These are phyloP conservation scores for Agastache rugosa DNA, from an alignment of 257 asterid genomes.

Conservation along the genomic window DNA sequence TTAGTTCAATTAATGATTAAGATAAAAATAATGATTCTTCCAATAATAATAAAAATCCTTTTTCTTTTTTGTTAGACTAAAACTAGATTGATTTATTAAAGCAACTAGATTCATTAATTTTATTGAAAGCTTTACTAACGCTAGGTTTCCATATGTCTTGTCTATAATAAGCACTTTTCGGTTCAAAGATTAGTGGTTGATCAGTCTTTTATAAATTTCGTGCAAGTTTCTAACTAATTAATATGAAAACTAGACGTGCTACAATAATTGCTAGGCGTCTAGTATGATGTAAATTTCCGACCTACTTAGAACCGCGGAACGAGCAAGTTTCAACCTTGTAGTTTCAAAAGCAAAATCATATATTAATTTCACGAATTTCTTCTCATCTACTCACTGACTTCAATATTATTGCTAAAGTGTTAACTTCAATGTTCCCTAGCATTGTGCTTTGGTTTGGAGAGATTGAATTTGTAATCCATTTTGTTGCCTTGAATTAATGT, in stretches of 20 bases:
- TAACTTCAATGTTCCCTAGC: too few relatives aligned
- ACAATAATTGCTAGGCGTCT: not conserved
- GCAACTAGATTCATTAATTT: not conserved
- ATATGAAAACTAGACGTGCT: slow-evolving; percentile 12
- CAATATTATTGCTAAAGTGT: too few relatives aligned
- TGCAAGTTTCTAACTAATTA: slow-evolving; percentile 14
- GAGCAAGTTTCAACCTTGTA: not conserved
- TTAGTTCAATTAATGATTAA: too few relatives aligned
- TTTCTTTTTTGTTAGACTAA: too few relatives aligned
- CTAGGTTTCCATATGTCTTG: not conserved
- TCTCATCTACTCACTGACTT: not conserved
- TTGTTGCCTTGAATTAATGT: too few relatives aligned
- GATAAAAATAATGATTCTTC: too few relatives aligned
- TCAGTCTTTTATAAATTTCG: not conserved
- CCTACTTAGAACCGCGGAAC: not conserved
- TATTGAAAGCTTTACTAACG: not conserved
- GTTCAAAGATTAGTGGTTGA: not conserved
- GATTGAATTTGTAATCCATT: too few relatives aligned
- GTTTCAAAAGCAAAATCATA: not conserved
- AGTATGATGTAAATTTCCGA: slow-evolving; percentile 4
- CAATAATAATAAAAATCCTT: too few relatives aligned
- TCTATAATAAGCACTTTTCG: not conserved
- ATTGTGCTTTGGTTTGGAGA: too few relatives aligned
- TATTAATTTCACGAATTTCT: too few relatives aligned
- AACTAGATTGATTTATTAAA: too few relatives aligned